Evolutionary conservation across 768 basidiomycete genomes (phyloP).

Genomic region (Naganishia friedmannii): DNA sequence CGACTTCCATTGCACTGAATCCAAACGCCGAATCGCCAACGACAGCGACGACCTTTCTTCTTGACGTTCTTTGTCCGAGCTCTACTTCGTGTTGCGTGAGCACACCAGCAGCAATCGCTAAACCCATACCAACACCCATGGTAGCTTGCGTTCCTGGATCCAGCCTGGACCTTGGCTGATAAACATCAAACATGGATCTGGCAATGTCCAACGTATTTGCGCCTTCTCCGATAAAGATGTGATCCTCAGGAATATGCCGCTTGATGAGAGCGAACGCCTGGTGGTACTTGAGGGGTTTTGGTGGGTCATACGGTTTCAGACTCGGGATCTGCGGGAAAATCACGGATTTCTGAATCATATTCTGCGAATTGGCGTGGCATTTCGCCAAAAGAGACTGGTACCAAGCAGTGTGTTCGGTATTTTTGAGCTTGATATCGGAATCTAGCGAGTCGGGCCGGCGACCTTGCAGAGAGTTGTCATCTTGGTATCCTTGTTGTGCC

Average conservation of each 20-base stretch:
- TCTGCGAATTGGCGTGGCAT: constrained; percentile 29
- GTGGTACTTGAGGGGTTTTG: constrained; percentile 33
- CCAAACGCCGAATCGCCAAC: constrained; percentile 39
- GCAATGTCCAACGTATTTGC: constrained; percentile 39
- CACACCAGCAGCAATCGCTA: constrained; percentile 33
- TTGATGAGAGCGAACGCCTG: constrained; percentile 36
- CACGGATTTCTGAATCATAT: constrained; percentile 29
- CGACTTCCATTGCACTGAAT: constrained; percentile 38
- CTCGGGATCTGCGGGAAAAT: constrained; percentile 20
- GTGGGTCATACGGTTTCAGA: constrained; percentile 11
- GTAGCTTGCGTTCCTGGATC: constrained; percentile 37
- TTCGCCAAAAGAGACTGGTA: constrained; percentile 26
- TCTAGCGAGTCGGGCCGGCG: not conserved
- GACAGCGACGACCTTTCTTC: constrained; percentile 34
- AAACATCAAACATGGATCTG: constrained; percentile 35
- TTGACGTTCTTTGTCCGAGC: not conserved
- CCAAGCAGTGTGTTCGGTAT: constrained; percentile 28
- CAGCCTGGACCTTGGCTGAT: constrained; percentile 31
- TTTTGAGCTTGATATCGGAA: constrained; percentile 5
- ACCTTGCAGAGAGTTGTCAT: not conserved
- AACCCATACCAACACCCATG: constrained; percentile 39
- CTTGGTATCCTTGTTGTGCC: not conserved
- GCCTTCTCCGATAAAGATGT: constrained; percentile 36
- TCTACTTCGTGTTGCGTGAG: constrained; percentile 22
- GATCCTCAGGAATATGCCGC: constrained; percentile 29